These are phyloP conservation scores for Penicillium canescens DNA, from an alignment of 495 filamentous ascomycete genomes.

Conservation along the genomic window DNA sequence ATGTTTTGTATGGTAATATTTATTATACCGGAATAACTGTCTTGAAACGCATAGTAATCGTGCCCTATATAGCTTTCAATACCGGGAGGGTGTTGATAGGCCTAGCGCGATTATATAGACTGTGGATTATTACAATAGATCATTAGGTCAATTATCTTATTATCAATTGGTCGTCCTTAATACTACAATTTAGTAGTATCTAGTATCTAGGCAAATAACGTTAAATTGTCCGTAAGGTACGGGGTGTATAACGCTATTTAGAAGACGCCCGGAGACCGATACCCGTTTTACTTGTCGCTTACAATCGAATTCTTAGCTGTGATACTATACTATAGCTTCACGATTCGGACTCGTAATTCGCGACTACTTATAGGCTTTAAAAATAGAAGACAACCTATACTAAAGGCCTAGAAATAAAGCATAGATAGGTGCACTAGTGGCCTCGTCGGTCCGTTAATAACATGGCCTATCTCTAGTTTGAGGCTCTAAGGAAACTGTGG, in stretches of 20 bases:
- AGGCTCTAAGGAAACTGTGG: too few relatives aligned
- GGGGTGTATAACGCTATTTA: neutral
- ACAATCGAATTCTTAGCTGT: neutral
- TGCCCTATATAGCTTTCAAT: neutral
- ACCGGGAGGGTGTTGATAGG: constrained; percentile 1
- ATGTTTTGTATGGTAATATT: too few relatives aligned
- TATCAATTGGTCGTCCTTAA: too few relatives aligned
- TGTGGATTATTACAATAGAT: neutral
- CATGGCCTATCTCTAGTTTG: neutral
- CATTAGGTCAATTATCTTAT: too few relatives aligned
- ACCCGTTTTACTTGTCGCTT: neutral
- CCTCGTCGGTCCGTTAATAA: too few relatives aligned
- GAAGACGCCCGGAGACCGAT: neutral
- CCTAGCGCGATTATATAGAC: neutral
- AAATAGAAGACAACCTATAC: too few relatives aligned
- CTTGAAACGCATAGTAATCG: neutral
- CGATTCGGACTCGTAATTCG: neutral
- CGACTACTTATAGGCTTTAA: neutral
- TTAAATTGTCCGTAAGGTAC: neutral
- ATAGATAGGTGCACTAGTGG: too few relatives aligned
- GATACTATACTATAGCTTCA: neutral
- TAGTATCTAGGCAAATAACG: neutral
- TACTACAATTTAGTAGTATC: too few relatives aligned
- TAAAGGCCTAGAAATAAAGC: too few relatives aligned
- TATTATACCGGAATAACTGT: neutral